Evolutionary conservation across 129 eudicot species (phyloP).

Genomic region (Dittrichia graveolens): DNA sequence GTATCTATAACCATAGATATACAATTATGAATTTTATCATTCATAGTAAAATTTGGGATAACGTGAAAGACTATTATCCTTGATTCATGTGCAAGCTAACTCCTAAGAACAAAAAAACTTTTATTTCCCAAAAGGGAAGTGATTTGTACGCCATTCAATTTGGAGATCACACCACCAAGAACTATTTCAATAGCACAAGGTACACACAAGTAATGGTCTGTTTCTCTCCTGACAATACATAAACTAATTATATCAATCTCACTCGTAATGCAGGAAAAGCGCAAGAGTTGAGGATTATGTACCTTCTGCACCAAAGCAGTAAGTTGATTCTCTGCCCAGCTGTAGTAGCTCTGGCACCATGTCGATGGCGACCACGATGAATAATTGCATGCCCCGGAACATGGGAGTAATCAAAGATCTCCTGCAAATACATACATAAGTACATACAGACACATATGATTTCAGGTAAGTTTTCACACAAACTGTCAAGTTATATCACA

Average conservation of each 20-base stretch:
- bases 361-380: slow-evolving; percentile 95
- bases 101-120: neutral
- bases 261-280: neutral
- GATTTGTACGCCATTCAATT: neutral
- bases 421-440: slow-evolving; percentile 45
- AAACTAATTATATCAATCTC: neutral
- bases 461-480: slow-evolving; percentile 22
- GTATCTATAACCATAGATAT: neutral
- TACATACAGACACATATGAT: slow-evolving; percentile 1
- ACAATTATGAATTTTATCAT: neutral
- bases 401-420: slow-evolving; percentile 77
- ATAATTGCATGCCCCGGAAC: slow-evolving; percentile 79
- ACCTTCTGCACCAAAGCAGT: slow-evolving; percentile 95
- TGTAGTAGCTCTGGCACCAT: slow-evolving; percentile 93
- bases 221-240: neutral
- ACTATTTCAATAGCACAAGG: no score
- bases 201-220: neutral
- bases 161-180: no score
- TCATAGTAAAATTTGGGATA: no score
- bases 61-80: no score
- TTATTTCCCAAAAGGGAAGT: neutral
- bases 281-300: slow-evolving; percentile 8
- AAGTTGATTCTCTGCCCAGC: slow-evolving; percentile 73
- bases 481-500: neutral
- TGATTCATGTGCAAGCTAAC: no score